Evolutionary conservation across 2,329 filamentous ascomycete genomes (phyloP).

Genomic region (Aspergillus sergii): DNA sequence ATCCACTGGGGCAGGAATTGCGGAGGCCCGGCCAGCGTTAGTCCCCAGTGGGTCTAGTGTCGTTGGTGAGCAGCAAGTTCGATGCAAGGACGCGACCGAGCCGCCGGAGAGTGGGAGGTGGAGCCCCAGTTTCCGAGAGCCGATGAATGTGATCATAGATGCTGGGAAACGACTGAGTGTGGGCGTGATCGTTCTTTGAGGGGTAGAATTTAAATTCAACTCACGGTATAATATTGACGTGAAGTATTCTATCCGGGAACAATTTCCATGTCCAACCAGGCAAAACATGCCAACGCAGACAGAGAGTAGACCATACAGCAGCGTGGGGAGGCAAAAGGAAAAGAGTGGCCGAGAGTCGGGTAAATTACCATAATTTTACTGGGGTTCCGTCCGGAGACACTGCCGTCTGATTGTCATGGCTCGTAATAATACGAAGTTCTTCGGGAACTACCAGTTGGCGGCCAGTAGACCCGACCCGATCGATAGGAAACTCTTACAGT

Average conservation of each 20-base stretch:
- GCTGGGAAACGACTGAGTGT: not conserved
- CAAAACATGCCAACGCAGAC: not conserved
- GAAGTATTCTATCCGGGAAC: not conserved
- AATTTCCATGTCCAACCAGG: not conserved
- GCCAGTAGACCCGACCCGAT: conserved; percentile 13
- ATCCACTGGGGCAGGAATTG: conserved; percentile 15
- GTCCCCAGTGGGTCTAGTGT: conserved; percentile 20
- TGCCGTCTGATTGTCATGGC: not conserved
- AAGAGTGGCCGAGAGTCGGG: conserved; percentile 10
- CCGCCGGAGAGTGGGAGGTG: conserved; percentile 20
- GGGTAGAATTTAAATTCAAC: not conserved
- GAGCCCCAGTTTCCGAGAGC: conserved; percentile 24
- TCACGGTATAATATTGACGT: not conserved
- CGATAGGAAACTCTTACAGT: not conserved
- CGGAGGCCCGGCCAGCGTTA: conserved; percentile 16
- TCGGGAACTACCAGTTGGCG: conserved; percentile 13
- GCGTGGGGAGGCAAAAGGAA: not conserved
- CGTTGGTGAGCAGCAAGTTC: conserved; percentile 4
- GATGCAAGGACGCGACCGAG: conserved; percentile 21
- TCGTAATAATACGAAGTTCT: not conserved
- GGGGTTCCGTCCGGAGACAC: conserved; percentile 8
- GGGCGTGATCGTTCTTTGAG: too few species aligned
- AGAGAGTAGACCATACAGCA: conserved; percentile 1
- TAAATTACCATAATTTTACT: conserved; percentile 17
- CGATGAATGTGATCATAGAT: conserved; percentile 19